Conservation (phyloP, 148 eudicot species). For the Rheum nobile region DNA sequence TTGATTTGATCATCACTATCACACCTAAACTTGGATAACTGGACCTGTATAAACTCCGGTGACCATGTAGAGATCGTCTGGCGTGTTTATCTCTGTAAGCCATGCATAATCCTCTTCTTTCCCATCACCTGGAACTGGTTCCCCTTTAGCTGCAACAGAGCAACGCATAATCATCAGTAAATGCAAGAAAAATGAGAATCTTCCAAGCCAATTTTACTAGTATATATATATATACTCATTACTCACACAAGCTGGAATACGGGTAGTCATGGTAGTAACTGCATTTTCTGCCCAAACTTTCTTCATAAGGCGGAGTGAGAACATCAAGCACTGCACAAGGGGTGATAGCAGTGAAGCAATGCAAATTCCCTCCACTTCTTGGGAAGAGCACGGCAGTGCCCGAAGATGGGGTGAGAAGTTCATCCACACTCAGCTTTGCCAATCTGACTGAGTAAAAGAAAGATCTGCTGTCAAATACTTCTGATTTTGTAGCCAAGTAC, state of each 20-base stretch:
- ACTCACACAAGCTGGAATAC: slow-evolving; percentile 65
- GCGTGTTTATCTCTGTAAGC: slow-evolving; percentile 70
- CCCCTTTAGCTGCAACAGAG: slow-evolving; percentile 2
- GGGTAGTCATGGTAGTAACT: slow-evolving; percentile 89
- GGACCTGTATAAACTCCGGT: slow-evolving; percentile 61
- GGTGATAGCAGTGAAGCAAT: slow-evolving; percentile 80
- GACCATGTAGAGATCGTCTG: slow-evolving; percentile 60
- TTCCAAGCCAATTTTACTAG: too few species aligned
- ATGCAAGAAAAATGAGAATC: neutral
- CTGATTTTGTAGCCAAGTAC: neutral
- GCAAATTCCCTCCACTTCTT: slow-evolving; percentile 75
- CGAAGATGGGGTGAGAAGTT: slow-evolving; percentile 77
- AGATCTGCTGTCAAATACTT: slow-evolving; percentile 1
- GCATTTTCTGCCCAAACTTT: slow-evolving; percentile 80
- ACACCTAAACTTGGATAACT: slow-evolving; percentile 25
- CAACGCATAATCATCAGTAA: neutral
- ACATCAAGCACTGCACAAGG: slow-evolving; percentile 94
- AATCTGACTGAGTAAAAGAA: slow-evolving; percentile 47
- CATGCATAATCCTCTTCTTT: slow-evolving; percentile 72
- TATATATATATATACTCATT: too few species aligned
- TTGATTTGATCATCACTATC: neutral
- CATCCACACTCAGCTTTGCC: slow-evolving; percentile 75
- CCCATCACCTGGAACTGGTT: slow-evolving; percentile 17
- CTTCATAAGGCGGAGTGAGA: slow-evolving; percentile 80
- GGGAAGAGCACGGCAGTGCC: slow-evolving; percentile 68